Percentiles rank a stretch among this genome's conserved stretches.
Conservation (phyloP, 306 rosid genomes). For the Prinsepia uniflora region DNA sequence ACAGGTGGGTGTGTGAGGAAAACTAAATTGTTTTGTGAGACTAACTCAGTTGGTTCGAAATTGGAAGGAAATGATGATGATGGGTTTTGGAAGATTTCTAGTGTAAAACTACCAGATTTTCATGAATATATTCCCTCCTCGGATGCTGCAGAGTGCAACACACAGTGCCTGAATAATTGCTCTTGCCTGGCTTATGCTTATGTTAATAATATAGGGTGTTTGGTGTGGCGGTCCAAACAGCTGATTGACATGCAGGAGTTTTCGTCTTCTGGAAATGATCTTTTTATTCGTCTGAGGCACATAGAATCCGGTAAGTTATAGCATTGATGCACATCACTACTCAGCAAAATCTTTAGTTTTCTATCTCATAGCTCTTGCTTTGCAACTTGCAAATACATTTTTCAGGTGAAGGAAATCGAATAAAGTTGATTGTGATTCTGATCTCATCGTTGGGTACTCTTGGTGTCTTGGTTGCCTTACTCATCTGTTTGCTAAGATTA, state of each 20-base stretch:
- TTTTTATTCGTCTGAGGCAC: conserved; percentile 28
- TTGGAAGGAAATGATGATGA: neutral
- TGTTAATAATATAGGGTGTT: conserved; percentile 23
- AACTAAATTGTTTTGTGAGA: conserved; percentile 7
- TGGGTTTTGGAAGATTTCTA: conserved; percentile 10
- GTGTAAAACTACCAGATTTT: conserved; percentile 19
- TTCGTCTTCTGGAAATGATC: conserved; percentile 11
- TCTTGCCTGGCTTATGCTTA: conserved; percentile 28
- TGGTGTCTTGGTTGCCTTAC: neutral
- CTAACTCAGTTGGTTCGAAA: neutral
- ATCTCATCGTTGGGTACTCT: neutral
- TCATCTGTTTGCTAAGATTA: neutral
- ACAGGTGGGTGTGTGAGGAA: conserved; percentile 25
- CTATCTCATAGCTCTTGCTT: neutral
- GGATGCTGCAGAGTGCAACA: conserved; percentile 6
- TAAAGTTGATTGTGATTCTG: conserved; percentile 12
- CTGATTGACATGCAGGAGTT: conserved; percentile 25
- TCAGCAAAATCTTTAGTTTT: neutral
- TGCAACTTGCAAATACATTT: neutral
- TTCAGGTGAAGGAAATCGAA: conserved; percentile 7
- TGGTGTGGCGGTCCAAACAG: conserved; percentile 30
- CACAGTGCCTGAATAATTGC: conserved; percentile 28
- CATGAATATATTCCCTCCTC: neutral
- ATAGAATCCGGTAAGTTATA: conserved; percentile 36
- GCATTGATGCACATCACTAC: neutral